Evolutionary conservation across 108 stramenopile species (phyloP), one percentile per base, ranked within the genome.

Genomic region (Stephanodiscus triporus): DNA sequence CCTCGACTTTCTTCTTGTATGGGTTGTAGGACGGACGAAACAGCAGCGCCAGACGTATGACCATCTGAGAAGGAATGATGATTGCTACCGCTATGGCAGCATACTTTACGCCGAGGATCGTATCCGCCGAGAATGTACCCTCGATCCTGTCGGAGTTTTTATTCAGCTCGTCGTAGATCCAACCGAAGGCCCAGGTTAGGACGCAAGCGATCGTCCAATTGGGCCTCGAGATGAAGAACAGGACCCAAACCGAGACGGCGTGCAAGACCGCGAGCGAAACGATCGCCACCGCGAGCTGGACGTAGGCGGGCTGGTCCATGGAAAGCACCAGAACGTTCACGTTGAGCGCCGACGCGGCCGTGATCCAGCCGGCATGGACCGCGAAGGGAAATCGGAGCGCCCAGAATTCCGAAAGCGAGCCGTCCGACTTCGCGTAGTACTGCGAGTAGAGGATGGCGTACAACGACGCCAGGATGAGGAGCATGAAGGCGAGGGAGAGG

Each of bases 291-390:
- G 77, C 50, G 22, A 85, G 42, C 71, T 93, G 91, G 5, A 74
- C 63, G 24, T 42, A 38, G 6, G 80, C 76, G 4, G 84, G 49
- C 19, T 58, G 71, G 1, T 68, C 69, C 34, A 66, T 47, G 1
- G 81, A 66, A 43, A 92, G 88, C 34, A 86, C 77, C 9, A 88
- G 68, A 14, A 93, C 90, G 70, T 88, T 90, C 13, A 88, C 66
- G 83, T 95, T 95, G 14, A 95, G 75, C 17, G 82, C 63, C 10
- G 87, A 75, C 16, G 94, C 94, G 1, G 94, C 94, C 51, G 86
- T 82, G 54, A 95, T 93, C 94, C 94, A 95, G 10, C 88, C 91
- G 23, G 55, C 63, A 70, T 95, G 94, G 36, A 92, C 77, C n/a
- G 80, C 65, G 74, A 95, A 93, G 6, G 91, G 91, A 70, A 95